phyloP scores from a whole-genome alignment of 2,329 filamentous ascomycete genomes.

The Cadophora malorum region DNA sequence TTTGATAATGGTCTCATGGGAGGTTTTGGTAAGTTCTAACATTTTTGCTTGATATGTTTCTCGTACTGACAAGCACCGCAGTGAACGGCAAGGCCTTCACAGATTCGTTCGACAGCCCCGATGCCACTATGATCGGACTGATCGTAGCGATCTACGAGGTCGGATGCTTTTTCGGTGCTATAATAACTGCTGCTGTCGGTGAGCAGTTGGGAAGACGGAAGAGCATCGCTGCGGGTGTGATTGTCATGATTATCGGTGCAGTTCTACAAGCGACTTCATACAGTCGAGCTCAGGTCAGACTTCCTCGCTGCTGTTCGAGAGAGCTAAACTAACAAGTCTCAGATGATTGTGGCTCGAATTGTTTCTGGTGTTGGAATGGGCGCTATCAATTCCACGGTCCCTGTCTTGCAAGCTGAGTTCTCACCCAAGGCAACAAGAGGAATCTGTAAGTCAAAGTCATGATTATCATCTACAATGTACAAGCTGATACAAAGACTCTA shows the following conservation, averaged over 20 bases:
- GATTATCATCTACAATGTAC: not conserved
- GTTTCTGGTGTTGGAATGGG: conserved; percentile 58
- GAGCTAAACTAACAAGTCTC: not conserved
- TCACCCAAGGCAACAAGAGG: conserved; percentile 49
- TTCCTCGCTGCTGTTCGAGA: not conserved
- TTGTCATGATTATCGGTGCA: conserved; percentile 64
- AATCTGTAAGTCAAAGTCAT: conserved; percentile 33
- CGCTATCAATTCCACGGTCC: conserved; percentile 52
- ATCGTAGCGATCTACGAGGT: conserved; percentile 58
- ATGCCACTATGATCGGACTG: conserved; percentile 51
- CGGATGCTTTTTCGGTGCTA: conserved; percentile 56
- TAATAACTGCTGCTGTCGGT: conserved; percentile 56
- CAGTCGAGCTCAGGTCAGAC: conserved; percentile 54
- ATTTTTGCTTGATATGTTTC: not conserved
- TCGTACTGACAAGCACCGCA: not conserved
- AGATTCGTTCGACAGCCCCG: conserved; percentile 49
- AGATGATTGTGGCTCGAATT: conserved; percentile 53
- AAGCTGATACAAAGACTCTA: conserved; percentile 29
- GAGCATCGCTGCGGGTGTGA: conserved; percentile 61
- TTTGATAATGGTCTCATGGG: conserved; percentile 55
- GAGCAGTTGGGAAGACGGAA: conserved; percentile 60
- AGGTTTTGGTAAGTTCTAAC: conserved; percentile 39
- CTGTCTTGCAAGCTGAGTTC: conserved; percentile 61
- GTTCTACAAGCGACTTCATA: conserved; percentile 49
- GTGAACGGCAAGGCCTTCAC: conserved; percentile 51